These are phyloP conservation scores for Castanea sativa DNA, from an alignment of 306 rosid species.

Conservation along the genomic window DNA sequence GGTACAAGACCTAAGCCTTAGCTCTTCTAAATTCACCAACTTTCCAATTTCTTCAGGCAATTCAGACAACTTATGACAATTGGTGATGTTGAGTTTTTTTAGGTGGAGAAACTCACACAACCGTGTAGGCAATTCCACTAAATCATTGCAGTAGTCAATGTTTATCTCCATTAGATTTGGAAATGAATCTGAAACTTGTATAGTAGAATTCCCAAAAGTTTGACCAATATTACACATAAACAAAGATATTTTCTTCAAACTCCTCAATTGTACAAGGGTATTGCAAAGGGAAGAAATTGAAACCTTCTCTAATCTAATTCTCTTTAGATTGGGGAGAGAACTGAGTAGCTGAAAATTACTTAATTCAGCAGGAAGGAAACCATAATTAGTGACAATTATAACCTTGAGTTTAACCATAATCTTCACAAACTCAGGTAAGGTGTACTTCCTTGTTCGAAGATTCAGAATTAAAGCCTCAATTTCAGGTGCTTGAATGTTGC, in stretches of 20 bases:
- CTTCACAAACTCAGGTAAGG: neutral
- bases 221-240: constrained; percentile 38
- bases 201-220: constrained; percentile 18
- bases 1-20: constrained; percentile 38
- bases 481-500: neutral
- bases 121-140: constrained; percentile 22
- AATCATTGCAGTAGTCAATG: constrained; percentile 41
- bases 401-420: constrained; percentile 7
- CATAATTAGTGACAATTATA: neutral
- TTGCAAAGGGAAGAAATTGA: constrained; percentile 23
- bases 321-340: neutral
- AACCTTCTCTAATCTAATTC: constrained; percentile 6
- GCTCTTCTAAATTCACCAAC: constrained; percentile 27
- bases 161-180: constrained; percentile 38
- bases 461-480: neutral
- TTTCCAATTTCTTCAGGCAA: constrained; percentile 31
- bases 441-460: neutral
- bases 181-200: constrained; percentile 25
- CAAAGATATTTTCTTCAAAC: constrained; percentile 33
- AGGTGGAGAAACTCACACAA: constrained; percentile 26
- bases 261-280: neutral
- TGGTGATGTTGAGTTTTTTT: constrained; percentile 33
- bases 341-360: neutral
- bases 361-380: neutral
- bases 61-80: constrained; percentile 38